phyloP scores from a whole-genome alignment of 2,329 filamentous ascomycete species.

The Daldinia sp. region DNA sequence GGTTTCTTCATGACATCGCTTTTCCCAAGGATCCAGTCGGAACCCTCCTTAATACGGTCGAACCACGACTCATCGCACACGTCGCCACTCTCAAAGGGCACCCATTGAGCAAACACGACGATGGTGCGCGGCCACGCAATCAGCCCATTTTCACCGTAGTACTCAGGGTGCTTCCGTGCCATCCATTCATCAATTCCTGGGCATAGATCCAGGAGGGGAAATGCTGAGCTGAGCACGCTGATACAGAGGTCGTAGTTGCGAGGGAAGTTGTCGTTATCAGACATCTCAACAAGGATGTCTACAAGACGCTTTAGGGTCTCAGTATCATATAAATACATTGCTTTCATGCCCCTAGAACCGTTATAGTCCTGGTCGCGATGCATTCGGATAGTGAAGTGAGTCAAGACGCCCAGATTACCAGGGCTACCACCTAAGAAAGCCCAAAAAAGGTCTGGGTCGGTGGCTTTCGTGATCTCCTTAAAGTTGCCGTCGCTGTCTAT shows the following conservation, averaged over 20 bases:
- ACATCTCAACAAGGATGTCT: slow-evolving; percentile 58
- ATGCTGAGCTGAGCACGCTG: slow-evolving; percentile 59
- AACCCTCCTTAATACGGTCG: slow-evolving; percentile 54
- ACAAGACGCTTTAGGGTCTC: slow-evolving; percentile 56
- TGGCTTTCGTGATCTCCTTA: slow-evolving; percentile 59
- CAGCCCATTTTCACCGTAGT: slow-evolving; percentile 54
- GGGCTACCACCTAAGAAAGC: slow-evolving; percentile 69
- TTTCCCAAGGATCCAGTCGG: slow-evolving; percentile 54
- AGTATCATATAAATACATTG: slow-evolving; percentile 56
- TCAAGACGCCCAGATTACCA: slow-evolving; percentile 68
- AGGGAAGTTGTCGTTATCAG: slow-evolving; percentile 58
- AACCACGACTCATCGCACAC: slow-evolving; percentile 53
- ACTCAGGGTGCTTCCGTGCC: slow-evolving; percentile 52
- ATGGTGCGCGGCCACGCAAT: slow-evolving; percentile 57
- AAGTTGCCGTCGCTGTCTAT: slow-evolving; percentile 61
- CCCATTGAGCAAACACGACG: slow-evolving; percentile 63
- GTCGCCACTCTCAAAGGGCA: slow-evolving; percentile 55
- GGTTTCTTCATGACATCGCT: slow-evolving; percentile 54
- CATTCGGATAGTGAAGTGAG: slow-evolving; percentile 64
- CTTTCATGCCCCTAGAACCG: slow-evolving; percentile 58
- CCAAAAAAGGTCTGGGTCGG: slow-evolving; percentile 70
- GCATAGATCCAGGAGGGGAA: slow-evolving; percentile 54
- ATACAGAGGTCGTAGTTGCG: slow-evolving; percentile 62
- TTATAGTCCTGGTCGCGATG: slow-evolving; percentile 55
- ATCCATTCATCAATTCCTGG: slow-evolving; percentile 54